A percentile compares a stretch with the other conserved stretches of the same genome.
phyloP scores from a whole-genome alignment of 352 stramenopile species.

The Pilasporangium apinafurcum region DNA sequence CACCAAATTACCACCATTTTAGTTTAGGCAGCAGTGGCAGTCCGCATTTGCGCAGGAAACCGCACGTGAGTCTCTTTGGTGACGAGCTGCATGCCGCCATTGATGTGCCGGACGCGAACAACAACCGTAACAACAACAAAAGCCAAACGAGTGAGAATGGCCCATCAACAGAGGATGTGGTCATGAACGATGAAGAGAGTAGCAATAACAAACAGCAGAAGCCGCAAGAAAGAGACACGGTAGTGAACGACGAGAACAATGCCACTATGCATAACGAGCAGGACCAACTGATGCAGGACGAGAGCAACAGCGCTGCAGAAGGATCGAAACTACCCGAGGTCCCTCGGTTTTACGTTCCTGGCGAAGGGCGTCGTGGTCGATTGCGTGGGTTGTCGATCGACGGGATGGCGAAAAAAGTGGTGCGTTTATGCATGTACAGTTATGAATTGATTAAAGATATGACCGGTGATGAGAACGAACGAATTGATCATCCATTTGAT shows the following conservation, averaged over 20 bases:
- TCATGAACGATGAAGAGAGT: constrained; percentile 24
- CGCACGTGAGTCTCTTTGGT: constrained; percentile 65
- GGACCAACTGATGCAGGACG: constrained; percentile 27
- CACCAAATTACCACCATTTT: constrained; percentile 79
- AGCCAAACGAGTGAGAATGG: too few species aligned
- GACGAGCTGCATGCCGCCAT: constrained; percentile 51
- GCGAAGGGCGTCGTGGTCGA: constrained; percentile 49
- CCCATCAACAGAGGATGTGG: constrained; percentile 26
- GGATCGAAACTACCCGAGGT: constrained; percentile 21
- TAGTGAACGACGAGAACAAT: constrained; percentile 27
- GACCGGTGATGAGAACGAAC: background rate
- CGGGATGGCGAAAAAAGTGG: constrained; percentile 49
- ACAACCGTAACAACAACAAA: constrained; percentile 8
- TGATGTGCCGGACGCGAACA: constrained; percentile 5
- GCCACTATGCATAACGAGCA: background rate
- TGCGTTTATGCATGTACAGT: constrained; percentile 9
- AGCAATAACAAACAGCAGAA: constrained; percentile 7
- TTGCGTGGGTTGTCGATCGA: constrained; percentile 59
- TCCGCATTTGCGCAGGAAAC: constrained; percentile 12
- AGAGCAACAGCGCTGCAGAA: constrained; percentile 5
- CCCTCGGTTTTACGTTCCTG: constrained; percentile 65
- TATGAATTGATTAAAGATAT: background rate
- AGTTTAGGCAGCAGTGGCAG: too few species aligned
- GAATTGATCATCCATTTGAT: background rate
- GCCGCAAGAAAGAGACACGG: constrained; percentile 16